These are phyloP conservation scores for Exophiala phaeomuriformis DNA, from an alignment of 2,329 filamentous ascomycete genomes.

Conservation along the genomic window DNA sequence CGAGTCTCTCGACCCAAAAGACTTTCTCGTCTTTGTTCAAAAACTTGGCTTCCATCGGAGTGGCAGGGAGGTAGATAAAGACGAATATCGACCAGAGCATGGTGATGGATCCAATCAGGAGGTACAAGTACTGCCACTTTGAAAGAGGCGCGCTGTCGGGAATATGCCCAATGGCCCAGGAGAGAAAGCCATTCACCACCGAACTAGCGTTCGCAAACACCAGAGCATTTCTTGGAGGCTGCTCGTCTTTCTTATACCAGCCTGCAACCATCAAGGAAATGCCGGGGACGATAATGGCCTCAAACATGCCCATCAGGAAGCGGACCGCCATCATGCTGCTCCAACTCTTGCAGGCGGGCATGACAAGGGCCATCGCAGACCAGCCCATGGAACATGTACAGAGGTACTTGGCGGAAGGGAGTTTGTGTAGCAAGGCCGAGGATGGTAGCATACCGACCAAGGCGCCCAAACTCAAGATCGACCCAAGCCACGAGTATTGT, in stretches of 20 bases:
- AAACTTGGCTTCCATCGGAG: conserved; percentile 29
- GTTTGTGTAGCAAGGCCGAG: conserved; percentile 34
- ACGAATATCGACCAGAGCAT: no score
- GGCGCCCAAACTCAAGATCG: conserved; percentile 39
- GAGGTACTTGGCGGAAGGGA: conserved; percentile 35
- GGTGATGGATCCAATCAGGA: no score
- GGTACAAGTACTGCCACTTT: no score
- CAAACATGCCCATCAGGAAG: conserved; percentile 21
- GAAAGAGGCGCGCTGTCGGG: no score
- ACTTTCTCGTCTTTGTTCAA: conserved; percentile 49
- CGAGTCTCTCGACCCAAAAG: conserved; percentile 37
- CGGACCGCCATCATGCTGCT: conserved; percentile 46
- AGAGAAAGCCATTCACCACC: no score
- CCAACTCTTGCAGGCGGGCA: conserved; percentile 38
- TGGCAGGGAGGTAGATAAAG: no score
- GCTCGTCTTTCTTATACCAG: no score
- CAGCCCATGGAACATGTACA: conserved; percentile 35
- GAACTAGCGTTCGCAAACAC: no score
- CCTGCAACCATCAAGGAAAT: conserved; percentile 12
- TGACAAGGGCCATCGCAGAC: conserved; percentile 25
- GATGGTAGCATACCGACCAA: conserved; percentile 37
- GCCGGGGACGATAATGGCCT: conserved; percentile 10
- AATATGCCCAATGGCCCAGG: no score
- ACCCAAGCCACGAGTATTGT: conserved; percentile 39
- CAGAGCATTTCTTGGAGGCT: no score